Evolutionary conservation across 176 grass and related monocot species (phyloP).

Genomic region (Coix lacrymajobi): DNA sequence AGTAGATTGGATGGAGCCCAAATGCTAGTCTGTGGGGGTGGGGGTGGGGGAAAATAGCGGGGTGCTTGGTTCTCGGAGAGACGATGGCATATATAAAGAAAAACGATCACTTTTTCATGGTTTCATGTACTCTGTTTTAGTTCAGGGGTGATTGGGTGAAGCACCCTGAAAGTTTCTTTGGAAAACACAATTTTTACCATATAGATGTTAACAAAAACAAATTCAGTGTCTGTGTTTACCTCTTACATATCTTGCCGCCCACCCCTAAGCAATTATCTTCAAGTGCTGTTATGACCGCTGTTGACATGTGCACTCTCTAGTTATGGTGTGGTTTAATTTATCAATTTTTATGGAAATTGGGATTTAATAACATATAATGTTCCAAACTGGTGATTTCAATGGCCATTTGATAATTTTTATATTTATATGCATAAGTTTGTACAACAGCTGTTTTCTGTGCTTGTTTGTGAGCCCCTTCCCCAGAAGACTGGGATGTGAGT

Average conservation of each 20-base stretch:
- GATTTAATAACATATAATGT: neutral
- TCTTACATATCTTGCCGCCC: neutral
- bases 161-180: no score
- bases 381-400: neutral
- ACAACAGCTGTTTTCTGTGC: neutral
- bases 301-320: neutral
- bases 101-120: neutral
- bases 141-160: no score
- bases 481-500: neutral
- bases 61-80: neutral
- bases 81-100: neutral
- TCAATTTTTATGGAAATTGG: neutral
- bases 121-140: neutral
- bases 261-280: neutral
- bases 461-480: neutral
- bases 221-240: neutral
- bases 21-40: neutral
- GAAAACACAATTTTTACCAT: neutral
- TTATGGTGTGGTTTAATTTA: conserved; percentile 11
- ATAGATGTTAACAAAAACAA: neutral
- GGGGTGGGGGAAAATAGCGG: neutral
- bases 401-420: neutral
- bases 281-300: neutral
- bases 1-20: neutral
- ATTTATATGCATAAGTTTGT: neutral